Evolutionary conservation across 2,329 filamentous ascomycete species (phyloP), one percentile per base, ranked within the genome.

Genomic region (Colletotrichum cuscutae): DNA sequence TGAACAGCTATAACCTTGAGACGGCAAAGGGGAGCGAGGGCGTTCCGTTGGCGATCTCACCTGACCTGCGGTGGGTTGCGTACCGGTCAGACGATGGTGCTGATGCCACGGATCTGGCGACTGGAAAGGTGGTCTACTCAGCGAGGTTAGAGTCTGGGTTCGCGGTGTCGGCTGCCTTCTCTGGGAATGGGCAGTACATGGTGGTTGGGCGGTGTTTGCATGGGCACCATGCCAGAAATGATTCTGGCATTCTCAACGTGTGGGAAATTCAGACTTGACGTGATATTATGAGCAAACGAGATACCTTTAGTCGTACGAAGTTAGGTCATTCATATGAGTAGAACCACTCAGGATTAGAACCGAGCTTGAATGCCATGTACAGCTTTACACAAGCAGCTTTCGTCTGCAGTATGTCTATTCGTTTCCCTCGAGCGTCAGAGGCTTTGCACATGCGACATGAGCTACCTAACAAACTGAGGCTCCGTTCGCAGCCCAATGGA

Each of bases 21-120:
- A 58, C n/a, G 28, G 63, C 61, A 26, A 61, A 53, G 1, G 66
- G 72, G 1, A 73, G 71, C 56, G 73, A 75, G 26, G 71, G 71
- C 2, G 64, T 64, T 35, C 73, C 73, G 12, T 9, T 75, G 54
- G 70, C 73, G 6, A 56, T 73, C 19, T 73, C 71, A 19, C 66
- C 73, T 0, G 71, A 75, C 30, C 24, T 75, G 46, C 57, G 54
- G 22, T 73, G 62, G 32, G 53, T 73, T 15, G 71, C 59, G 53
- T 71, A 71, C 24, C 73, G 73, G 15, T 73, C 70, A 1, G 73
- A 75, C 5, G 62, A 73, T 26, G 73, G 73, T 6, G 73, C 71
- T 5, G 73, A 75, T 8, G 66, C 73, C 12, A 62, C 71, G 1
- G 73, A 73, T 1, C 64, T 73, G 13, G 32, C 73, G 12, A 73